Evolutionary conservation across 352 stramenopile species (phyloP), one percentile per base, ranked within the genome.

Genomic region (Thraustochytrium sp.): DNA sequence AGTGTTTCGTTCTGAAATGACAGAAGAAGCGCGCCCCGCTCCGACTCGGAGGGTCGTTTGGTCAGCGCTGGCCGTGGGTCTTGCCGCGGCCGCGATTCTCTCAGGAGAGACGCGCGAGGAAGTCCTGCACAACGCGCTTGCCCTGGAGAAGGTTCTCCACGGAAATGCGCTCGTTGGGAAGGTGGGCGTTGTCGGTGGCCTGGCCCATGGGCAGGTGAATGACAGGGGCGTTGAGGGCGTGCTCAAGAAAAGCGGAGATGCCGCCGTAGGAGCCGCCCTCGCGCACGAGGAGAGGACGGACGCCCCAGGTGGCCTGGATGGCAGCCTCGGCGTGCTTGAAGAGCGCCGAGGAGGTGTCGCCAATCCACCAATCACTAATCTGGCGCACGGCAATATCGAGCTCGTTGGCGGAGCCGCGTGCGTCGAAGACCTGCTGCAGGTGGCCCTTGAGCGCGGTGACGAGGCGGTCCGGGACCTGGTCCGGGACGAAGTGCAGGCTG

Each of bases 401-500:
- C 73, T 82, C 87, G 76, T 91, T 91, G 13, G 85, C 85, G 42
- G 85, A 88, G 21, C 85, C 61, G 29, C 91, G 77, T 36, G 85
- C 85, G 5, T 44, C 53, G 82, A 92, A 92, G 51, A 88, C 84
- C 5, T 82, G 85, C 37, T 89, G 73, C 16, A 93, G 64, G 76
- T 93, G 88, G 40, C 68, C 72, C 34, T 54, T 84, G 9, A 93
- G 87, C 44, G 76, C 48, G 31, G 85, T 42, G 75, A 87, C 87
- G 53, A 92, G 89, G 77, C 84, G 40, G 21, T 87, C 87, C 0
- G 89, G 88, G 63, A 90, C 82, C 87, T 91, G 89, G 68, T 91
- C 85, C 13, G 89, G 89, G 36, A 93, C 89, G 48, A 91, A 85
- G 48, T 89, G 87, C 42, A 92, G 65, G 23, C 86, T 90, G 62